phyloP scores from a whole-genome alignment of 768 basidiomycete species.

The Lepiota subincarnata region DNA sequence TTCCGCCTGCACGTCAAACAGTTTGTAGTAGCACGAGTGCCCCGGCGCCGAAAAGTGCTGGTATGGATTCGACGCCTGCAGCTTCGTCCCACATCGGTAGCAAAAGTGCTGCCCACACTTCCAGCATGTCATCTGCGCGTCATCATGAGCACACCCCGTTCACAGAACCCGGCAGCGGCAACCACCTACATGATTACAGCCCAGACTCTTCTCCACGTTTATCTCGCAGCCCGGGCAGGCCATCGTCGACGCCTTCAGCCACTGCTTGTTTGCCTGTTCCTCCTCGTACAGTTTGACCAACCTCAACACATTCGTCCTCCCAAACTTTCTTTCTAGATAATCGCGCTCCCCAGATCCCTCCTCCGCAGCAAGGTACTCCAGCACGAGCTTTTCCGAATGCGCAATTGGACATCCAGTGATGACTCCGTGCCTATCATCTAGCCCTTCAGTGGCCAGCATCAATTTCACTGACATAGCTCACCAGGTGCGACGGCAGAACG shows the following conservation, averaged over 20 bases:
- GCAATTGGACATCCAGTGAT: conserved; percentile 67
- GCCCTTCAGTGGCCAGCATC: background rate
- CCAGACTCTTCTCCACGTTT: conserved; percentile 69
- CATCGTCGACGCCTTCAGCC: conserved; percentile 67
- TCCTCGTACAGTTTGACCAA: conserved; percentile 66
- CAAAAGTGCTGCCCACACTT: conserved; percentile 78
- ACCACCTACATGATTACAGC: conserved; percentile 82
- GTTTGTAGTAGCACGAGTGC: conserved; percentile 52
- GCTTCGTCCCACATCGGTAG: conserved; percentile 65
- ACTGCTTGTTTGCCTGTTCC: conserved; percentile 68
- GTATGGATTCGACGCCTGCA: conserved; percentile 54
- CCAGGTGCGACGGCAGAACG: conserved; percentile 81
- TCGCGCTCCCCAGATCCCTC: conserved; percentile 47
- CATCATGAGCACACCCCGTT: conserved; percentile 5
- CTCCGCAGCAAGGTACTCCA: conserved; percentile 59
- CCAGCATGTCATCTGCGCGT: conserved; percentile 67
- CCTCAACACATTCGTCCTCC: conserved; percentile 52
- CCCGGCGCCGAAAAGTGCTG: conserved; percentile 59
- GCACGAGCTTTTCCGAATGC: conserved; percentile 58
- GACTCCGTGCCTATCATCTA: conserved; percentile 69
- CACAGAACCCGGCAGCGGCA: conserved; percentile 12
- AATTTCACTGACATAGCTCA: conserved; percentile 24
- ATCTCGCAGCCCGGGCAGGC: conserved; percentile 71
- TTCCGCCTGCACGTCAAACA: conserved; percentile 51
- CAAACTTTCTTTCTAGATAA: conserved; percentile 60